Evolutionary conservation across 352 stramenopile genomes (phyloP), one percentile per base, ranked within the genome.

Genomic region (Pythium graminicola): DNA sequence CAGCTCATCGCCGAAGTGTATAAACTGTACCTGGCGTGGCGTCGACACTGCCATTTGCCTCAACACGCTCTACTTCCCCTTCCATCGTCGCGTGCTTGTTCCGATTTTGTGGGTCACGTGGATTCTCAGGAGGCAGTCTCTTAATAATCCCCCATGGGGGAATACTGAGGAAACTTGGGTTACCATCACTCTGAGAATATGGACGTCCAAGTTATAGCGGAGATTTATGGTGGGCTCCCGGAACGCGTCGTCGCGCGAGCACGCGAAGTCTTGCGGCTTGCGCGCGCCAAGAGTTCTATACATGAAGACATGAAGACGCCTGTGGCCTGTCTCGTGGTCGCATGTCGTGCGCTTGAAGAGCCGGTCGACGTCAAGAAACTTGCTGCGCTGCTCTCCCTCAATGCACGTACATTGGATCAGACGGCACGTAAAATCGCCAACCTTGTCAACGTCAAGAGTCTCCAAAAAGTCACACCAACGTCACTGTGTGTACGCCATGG

Each of bases 401-500:
- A 58, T 40, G 46, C 44, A 14, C 70, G 73, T 20, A 33, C 65
- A 17, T 54, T 89, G n/a, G 69, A 77, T 29, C 62, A 76, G 50
- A 69, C 29, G 4, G 61, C 81, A 48, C 71, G 68, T 42, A 81
- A 81, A 29, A 68, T 89, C 39, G 38, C 81, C 14, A 60, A 76
- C 46, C 68, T 67, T 4, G 70, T 89, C 27, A 69, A 70, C 42
- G 65, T 74, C 19, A 57, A 60, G 14, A 67, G 67, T 3, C 63
- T 81, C 9, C 58, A 85, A 7, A 65, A 76, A 53, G 69, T 69
- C 19, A 76, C 73, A 2, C 69, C 76, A 4, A 57, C 71, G 5
- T 71, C 75, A 7, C 62, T 90, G 7, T 90, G 79, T 41, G 83
- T 90, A 54, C 79, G 81, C 22, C 83, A 86, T 29, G 79, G 79